Evolutionary conservation across 176 grass and related monocot species (phyloP), one percentile per base, ranked within the genome.

Genomic region (Sorghum bicolor): DNA sequence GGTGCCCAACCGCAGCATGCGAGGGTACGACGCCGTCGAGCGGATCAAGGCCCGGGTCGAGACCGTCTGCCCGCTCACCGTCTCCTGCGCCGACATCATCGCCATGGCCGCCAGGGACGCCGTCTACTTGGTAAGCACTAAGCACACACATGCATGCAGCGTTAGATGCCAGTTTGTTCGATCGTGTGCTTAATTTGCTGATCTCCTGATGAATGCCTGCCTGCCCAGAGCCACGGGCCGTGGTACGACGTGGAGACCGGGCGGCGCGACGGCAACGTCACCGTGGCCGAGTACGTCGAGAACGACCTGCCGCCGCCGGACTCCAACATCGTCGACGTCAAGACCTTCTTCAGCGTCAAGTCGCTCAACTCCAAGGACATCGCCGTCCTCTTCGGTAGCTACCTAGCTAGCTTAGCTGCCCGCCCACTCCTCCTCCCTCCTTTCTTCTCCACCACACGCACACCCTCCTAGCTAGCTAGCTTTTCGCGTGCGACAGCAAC

Each of bases 301-400:
- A 86, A 88, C 82, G 87, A 92, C 72, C 87, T 92, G 39, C 60
- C 90, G 77, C 90, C 90, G 83, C 86, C 86, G 48, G 85, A 89
- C 87, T 88, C 86, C 82, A 92, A 92, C 87, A 89, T 92, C 77
- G 80, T 89, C 80, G 87, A 88, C 74, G 86, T 92, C 3, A 92
- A 88, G 86, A 92, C 82, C 26, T 92, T 92, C 74, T 92, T 88
- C 90, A 89, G 86, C 73, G 87, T 89, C 77, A 92, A 92, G 82
- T 88, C 82, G 8, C 86, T 92, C 41, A 78, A 80, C 82, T 78
- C 87, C 28, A 88, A 73, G 80, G 90, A 92, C 86, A 88, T 92
- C 64, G 87, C 75, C 64, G 67, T 92, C 38, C 90, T 92, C 50
- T 89, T 89, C 87, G 87, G 90, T 89, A 63, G 16, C 47, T 89